phyloP scores from a whole-genome alignment of 495 filamentous ascomycete species.

The Zalerion maritima region DNA sequence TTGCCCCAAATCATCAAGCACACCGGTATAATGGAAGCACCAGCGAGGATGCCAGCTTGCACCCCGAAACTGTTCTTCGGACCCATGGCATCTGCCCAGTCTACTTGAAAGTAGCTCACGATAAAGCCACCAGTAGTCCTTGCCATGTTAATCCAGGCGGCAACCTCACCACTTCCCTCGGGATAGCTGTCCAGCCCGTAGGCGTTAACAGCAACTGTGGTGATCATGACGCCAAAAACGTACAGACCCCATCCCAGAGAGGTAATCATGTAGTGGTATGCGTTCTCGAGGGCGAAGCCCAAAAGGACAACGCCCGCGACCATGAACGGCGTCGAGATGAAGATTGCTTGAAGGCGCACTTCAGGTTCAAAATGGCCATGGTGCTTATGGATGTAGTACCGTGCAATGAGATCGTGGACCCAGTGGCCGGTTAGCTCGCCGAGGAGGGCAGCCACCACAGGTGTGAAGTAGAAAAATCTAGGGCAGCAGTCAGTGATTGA shows the following conservation, averaged over 20 bases:
- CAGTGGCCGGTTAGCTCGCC: conserved; percentile 43
- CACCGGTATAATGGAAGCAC: conserved; percentile 26
- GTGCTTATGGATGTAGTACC: conserved; percentile 31
- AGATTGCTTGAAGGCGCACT: conserved; percentile 38
- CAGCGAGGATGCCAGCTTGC: conserved; percentile 30
- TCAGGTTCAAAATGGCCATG: conserved; percentile 43
- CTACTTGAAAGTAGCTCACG: conserved; percentile 34
- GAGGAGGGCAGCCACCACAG: conserved; percentile 36
- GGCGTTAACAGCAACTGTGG: conserved; percentile 43
- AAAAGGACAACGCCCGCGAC: conserved; percentile 36
- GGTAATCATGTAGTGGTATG: conserved; percentile 41
- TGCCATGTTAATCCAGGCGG: conserved; percentile 35
- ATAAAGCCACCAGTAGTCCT: conserved; percentile 35
- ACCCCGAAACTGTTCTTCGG: conserved; percentile 31
- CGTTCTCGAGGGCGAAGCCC: conserved; percentile 37
- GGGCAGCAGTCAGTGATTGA: no score
- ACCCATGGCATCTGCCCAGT: conserved; percentile 21
- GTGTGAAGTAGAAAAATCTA: conserved; percentile 47
- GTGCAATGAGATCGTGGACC: conserved; percentile 40
- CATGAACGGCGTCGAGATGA: conserved; percentile 34
- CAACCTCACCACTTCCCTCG: conserved; percentile 41
- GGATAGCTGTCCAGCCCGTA: conserved; percentile 48
- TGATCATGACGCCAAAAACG: conserved; percentile 49
- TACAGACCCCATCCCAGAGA: conserved; percentile 41
- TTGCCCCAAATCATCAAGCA: conserved; percentile 31